Percentiles rank a stretch among this genome's conserved stretches.
Conservation (phyloP, 495 filamentous ascomycete species). For the Aspergillus mulundensis region DNA sequence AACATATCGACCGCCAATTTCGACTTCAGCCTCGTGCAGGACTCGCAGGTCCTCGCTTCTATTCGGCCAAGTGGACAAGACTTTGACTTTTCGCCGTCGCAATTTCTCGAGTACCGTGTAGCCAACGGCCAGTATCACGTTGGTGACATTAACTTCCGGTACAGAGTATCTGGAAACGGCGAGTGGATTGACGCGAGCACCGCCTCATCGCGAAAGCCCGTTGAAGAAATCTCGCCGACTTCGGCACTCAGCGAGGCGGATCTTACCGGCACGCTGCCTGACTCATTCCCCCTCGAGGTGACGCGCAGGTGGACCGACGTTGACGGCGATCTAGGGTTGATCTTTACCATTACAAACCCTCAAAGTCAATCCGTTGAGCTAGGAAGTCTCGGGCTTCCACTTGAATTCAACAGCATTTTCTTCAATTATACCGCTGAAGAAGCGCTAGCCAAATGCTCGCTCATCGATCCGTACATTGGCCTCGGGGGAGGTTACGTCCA, state of each 20-base stretch:
- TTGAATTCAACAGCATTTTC: slow-evolving; percentile 56
- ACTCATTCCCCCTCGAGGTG: slow-evolving; percentile 8
- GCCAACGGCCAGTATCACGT: slow-evolving; percentile 48
- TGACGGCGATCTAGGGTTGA: slow-evolving; percentile 40
- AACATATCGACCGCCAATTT: background rate
- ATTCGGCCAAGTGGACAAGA: background rate
- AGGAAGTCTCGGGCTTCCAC: slow-evolving; percentile 49
- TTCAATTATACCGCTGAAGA: slow-evolving; percentile 40
- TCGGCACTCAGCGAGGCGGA: background rate
- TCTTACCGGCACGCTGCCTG: background rate
- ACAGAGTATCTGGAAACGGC: slow-evolving; percentile 19
- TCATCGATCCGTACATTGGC: slow-evolving; percentile 50
- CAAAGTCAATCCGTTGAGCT: slow-evolving; percentile 36
- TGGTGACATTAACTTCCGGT: slow-evolving; percentile 49
- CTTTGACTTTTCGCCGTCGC: slow-evolving; percentile 50
- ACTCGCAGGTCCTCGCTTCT: background rate
- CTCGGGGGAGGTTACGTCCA: slow-evolving; percentile 49
- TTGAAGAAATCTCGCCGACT: background rate
- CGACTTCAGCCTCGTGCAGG: background rate
- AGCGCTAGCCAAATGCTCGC: slow-evolving; percentile 37
- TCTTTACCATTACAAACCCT: slow-evolving; percentile 44
- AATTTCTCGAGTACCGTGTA: slow-evolving; percentile 34
- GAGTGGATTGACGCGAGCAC: background rate
- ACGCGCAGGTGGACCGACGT: slow-evolving; percentile 1
- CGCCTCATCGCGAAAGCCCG: background rate